Conservation (phyloP, 1,284 basidiomycete genomes). For the Fomitopsis betulina region DNA sequence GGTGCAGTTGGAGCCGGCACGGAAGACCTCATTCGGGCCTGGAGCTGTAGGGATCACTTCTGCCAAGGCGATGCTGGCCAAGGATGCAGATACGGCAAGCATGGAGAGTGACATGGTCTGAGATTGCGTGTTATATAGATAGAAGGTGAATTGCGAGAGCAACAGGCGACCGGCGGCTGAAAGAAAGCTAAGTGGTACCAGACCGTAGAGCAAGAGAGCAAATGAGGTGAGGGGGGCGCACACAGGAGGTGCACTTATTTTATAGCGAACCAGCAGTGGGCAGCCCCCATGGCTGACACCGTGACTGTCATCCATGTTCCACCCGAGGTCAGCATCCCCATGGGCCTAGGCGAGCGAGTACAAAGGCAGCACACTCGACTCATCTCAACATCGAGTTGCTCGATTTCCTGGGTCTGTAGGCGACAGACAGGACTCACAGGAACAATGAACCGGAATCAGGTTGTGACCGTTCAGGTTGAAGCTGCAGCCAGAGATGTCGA, state of each 20-base stretch:
- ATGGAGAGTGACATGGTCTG: slow-evolving; percentile 5
- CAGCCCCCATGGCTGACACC: neutral
- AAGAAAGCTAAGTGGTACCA: slow-evolving; percentile 7
- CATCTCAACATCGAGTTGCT: too few species aligned
- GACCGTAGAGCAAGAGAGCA: slow-evolving; percentile 6
- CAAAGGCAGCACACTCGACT: too few species aligned
- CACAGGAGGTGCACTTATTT: neutral
- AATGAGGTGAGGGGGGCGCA: neutral
- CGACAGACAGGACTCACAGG: too few species aligned
- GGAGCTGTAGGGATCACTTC: slow-evolving; percentile 34
- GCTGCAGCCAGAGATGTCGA: too few species aligned
- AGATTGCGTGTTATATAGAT: slow-evolving; percentile 2
- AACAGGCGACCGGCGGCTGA: slow-evolving; percentile 13
- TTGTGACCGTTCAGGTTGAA: too few species aligned
- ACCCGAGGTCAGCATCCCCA: neutral
- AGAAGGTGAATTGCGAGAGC: neutral
- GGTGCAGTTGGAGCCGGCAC: slow-evolving; percentile 28
- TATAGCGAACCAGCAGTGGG: neutral
- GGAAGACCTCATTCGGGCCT: slow-evolving; percentile 32
- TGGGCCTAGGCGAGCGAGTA: too few species aligned
- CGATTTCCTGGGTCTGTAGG: too few species aligned
- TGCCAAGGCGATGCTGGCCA: slow-evolving; percentile 15
- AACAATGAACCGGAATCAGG: too few species aligned
- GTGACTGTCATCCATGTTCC: too few species aligned
- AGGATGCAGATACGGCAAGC: slow-evolving; percentile 7